phyloP scores from a whole-genome alignment of 2,329 filamentous ascomycete genomes.

The Hypoxylon sp. region DNA sequence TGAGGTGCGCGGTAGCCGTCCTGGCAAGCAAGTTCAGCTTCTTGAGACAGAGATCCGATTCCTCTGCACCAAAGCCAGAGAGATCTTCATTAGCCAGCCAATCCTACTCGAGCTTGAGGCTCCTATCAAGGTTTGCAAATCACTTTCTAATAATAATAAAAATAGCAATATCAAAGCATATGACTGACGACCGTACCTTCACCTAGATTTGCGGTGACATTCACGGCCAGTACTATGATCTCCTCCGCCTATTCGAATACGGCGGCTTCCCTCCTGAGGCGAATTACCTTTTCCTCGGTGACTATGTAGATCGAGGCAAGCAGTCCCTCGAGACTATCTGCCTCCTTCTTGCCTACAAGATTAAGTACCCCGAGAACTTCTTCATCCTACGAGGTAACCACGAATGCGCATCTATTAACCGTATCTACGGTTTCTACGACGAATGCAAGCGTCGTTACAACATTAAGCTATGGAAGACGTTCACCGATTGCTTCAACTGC shows the following conservation, averaged over 20 bases:
- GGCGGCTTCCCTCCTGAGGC: constrained; percentile 98
- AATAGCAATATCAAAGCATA: constrained; percentile 15
- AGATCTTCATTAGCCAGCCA: constrained; percentile 99
- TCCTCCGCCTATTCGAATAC: constrained; percentile 97
- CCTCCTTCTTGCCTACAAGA: constrained; percentile 96
- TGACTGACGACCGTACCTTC: constrained; percentile 28
- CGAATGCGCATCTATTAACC: constrained; percentile 98
- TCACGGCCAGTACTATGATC: constrained; percentile 98
- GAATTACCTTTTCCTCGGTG: constrained; percentile 99
- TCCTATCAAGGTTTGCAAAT: constrained; percentile 88
- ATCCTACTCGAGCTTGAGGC: constrained; percentile 97
- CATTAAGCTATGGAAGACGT: constrained; percentile 99
- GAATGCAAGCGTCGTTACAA: constrained; percentile 99
- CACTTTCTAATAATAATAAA: constrained; percentile 21
- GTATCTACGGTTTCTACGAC: constrained; percentile 99
- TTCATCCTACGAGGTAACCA: constrained; percentile 99
- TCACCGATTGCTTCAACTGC: constrained; percentile 99
- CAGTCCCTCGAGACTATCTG: constrained; percentile 99
- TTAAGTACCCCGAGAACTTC: constrained; percentile 99
- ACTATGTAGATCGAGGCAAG: constrained; percentile 99
- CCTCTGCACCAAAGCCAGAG: constrained; percentile 97
- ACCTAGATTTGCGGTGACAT: constrained; percentile 97
- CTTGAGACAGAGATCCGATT: constrained; percentile 96
- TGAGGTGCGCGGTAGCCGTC: constrained; percentile 96
- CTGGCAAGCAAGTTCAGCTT: constrained; percentile 98